Evolutionary conservation across 306 rosid species (phyloP), one percentile per base, ranked within the genome.

Genomic region (Oxytropis ochrocephala): DNA sequence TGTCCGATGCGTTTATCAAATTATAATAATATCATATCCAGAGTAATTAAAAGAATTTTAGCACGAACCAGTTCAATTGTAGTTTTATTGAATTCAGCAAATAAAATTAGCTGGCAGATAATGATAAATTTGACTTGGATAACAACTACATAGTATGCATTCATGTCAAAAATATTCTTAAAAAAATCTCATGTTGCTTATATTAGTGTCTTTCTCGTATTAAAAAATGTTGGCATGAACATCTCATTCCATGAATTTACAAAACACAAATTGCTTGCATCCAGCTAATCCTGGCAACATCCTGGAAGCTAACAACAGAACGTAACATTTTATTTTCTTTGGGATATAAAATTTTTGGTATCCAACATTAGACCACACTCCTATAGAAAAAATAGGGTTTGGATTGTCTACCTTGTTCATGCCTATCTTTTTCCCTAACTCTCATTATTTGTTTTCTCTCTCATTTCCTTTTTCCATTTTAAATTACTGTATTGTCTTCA

Each of bases 51-150:
- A 3, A 2, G 24, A 21, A 21, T 21, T 21, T 21, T 21, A 1
- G 1, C 1, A 21, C 2, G 24, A 1, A 1, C 36, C 36, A 32
- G 36, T 32, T 5, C 36, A 32, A 32, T 32, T 32, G 36, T 32
- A 32, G 36, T 32, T 32, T 32, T 32, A 32, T 4, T 32, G 36
- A 32, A 32, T 32, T 32, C 36, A 32, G 36, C 55, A 48, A 7
- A 57, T 11, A 57, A 42, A 51, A 30, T 69, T 59, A 50, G 47
- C 52, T 18, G 74, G 75, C 59, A 57, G 13, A 65, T 49, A 43
- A 64, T 52, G 21, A 8, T 52, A 21, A 58, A 13, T 13, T 50
- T 6, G 46, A 39, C 11, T n/a, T 6, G 27, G 7, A 16, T 6
- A 29, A 24, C 41, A 46, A 27, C 55, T 10, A 5, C 32, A 38